phyloP scores from a whole-genome alignment of 345 rosid genomes.

The Sonneratia caseolaris region DNA sequence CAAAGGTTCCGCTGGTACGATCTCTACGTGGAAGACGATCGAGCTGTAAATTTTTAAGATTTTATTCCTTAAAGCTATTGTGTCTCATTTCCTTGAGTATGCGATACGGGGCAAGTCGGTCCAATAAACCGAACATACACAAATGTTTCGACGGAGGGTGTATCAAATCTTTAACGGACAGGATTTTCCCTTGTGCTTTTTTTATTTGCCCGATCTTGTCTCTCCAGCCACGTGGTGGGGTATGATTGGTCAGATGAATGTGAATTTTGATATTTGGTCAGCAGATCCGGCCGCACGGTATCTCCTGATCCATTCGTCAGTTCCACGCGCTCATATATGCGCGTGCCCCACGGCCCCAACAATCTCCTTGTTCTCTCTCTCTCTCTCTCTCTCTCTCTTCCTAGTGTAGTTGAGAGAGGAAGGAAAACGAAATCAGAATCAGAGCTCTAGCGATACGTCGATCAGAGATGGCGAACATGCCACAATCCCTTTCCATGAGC shows the following conservation, averaged over 20 bases:
- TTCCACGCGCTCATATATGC: no score
- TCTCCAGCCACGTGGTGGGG: not conserved
- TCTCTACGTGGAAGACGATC: not conserved
- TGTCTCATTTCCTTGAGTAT: no score
- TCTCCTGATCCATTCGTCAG: not conserved
- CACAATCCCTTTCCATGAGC: constrained; percentile 61
- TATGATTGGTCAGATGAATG: not conserved
- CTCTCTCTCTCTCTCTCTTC: not conserved
- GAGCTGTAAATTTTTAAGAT: not conserved
- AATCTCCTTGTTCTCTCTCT: no score
- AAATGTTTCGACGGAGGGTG: no score
- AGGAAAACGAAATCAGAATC: not conserved
- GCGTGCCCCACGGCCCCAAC: no score
- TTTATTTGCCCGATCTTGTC: no score
- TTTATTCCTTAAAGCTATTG: no score
- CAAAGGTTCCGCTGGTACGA: not conserved
- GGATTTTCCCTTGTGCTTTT: no score
- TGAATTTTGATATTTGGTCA: not conserved
- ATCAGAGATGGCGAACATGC: constrained; percentile 50
- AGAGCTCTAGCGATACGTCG: not conserved
- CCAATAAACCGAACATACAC: no score
- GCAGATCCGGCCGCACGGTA: not conserved
- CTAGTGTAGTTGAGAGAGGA: not conserved
- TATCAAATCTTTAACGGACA: no score
- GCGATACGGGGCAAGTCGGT: no score